Evolutionary conservation across 164 flowering plant species (phyloP), one percentile per base, ranked within the genome.

Genomic region (Dillenia turbinata): DNA sequence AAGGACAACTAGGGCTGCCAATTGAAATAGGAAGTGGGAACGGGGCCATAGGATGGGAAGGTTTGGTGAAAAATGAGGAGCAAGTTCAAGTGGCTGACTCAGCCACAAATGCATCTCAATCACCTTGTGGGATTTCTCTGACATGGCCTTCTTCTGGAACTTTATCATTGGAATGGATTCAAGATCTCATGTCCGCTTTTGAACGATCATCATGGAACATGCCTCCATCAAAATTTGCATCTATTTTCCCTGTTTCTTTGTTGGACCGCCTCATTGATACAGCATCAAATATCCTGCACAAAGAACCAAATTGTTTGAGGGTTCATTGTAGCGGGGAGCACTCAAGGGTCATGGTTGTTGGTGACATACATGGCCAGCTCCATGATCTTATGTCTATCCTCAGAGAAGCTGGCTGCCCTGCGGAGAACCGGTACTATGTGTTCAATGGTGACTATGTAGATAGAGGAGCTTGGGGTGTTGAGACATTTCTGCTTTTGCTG

Each of bases 401-500:
- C 43, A 53, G 46, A 5, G 81, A 81, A 56, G 96, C 96, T 10
- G 97, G 97, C 1, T 83, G 76, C 48, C 96, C 96, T 3, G 71
- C 80, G 0, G 78, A 88, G 1, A 71, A 82, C 56, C 79, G 90
- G 9, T 67, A 86, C 56, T 94, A 73, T 55, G 96, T 94, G 46
- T 94, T 94, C 70, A 94, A 94, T 68, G 99, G 99, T 1, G 97
- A 94, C 79, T 94, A 94, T 64, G 99, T 94, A 0, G 99, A 94
- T 61, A 68, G 99, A 49, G 99, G 99, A 0, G 96, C 97, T 2
- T 94, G 99, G 99, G 99, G 99, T 26, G 83, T 94, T 10, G 99
- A 94, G 66, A 85, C 91, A 2, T 94, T 89, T 56, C 68, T 94
- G 17, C 63, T 89, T 2, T 73, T 94, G 52, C 65, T 94, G 67